Percentiles rank a stretch among this genome's conserved stretches.
Evolutionary conservation across 495 filamentous ascomycete species (phyloP).

Genomic region (Aspergillus leporis): DNA sequence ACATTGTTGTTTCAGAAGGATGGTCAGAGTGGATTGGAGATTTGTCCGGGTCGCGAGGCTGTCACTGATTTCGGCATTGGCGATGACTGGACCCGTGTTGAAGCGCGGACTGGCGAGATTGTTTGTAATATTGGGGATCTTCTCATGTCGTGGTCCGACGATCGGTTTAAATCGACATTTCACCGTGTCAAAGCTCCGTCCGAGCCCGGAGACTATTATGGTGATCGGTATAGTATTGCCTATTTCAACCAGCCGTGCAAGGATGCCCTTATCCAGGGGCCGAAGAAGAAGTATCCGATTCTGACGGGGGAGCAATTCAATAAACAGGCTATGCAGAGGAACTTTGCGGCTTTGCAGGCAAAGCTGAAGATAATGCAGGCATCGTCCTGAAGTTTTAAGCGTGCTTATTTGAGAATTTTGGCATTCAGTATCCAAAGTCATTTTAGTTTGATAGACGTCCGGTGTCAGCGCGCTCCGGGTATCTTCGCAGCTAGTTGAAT

Average conservation of each 20-base stretch:
- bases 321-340: constrained; percentile 56
- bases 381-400: not conserved
- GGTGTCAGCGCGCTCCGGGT: no score
- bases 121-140: constrained; percentile 70
- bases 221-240: constrained; percentile 62
- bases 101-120: constrained; percentile 56
- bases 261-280: constrained; percentile 60
- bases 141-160: constrained; percentile 69
- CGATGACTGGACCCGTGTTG: constrained; percentile 63
- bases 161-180: constrained; percentile 66
- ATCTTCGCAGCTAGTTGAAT: no score
- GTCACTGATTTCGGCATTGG: constrained; percentile 60
- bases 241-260: constrained; percentile 67
- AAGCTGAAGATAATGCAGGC: constrained; percentile 31
- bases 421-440: not conserved
- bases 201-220: constrained; percentile 54
- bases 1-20: constrained; percentile 66
- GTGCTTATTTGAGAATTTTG: no score
- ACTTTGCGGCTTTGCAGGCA: constrained; percentile 47
- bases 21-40: constrained; percentile 63
- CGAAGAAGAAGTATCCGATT: constrained; percentile 59
- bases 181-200: constrained; percentile 62
- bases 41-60: constrained; percentile 64
- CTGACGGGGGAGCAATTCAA: constrained; percentile 61
- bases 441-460: not conserved